Conservation (phyloP, 1,284 basidiomycete genomes). For the Irpex sp. region DNA sequence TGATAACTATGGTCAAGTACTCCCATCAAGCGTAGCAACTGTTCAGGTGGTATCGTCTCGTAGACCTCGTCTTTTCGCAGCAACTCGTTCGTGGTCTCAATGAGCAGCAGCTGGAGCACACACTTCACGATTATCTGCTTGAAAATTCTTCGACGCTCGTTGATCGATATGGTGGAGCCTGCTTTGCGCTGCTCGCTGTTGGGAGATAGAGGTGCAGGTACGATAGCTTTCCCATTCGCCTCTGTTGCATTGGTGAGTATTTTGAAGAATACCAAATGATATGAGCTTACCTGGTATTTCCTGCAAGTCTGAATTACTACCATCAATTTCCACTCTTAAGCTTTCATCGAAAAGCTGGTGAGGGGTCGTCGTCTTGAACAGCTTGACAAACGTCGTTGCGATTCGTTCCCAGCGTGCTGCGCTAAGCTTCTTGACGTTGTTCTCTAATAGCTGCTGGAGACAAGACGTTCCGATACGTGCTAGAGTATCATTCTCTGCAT, state of each 20-base stretch:
- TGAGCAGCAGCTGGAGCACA: slow-evolving; percentile 92
- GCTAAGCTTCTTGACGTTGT: slow-evolving; percentile 87
- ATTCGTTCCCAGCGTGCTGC: slow-evolving; percentile 87
- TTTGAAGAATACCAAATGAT: neutral
- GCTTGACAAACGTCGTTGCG: slow-evolving; percentile 88
- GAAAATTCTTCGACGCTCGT: slow-evolving; percentile 86
- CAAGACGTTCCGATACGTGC: slow-evolving; percentile 98
- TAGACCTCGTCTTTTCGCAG: slow-evolving; percentile 92
- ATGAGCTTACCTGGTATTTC: slow-evolving; percentile 44
- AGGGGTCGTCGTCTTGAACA: slow-evolving; percentile 97
- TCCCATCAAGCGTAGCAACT: slow-evolving; percentile 88
- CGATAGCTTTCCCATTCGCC: slow-evolving; percentile 58
- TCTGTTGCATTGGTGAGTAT: slow-evolving; percentile 34
- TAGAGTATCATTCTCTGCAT: slow-evolving; percentile 91
- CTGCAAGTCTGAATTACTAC: slow-evolving; percentile 46
- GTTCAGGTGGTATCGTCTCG: slow-evolving; percentile 89
- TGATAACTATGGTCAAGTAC: slow-evolving; percentile 96
- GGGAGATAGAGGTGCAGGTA: slow-evolving; percentile 77
- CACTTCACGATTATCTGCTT: slow-evolving; percentile 99
- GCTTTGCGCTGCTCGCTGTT: slow-evolving; percentile 45
- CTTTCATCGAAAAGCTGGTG: slow-evolving; percentile 94
- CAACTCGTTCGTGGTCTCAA: slow-evolving; percentile 96
- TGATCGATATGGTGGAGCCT: slow-evolving; percentile 46
- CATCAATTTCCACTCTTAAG: slow-evolving; percentile 76
- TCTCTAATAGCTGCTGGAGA: slow-evolving; percentile 93